Percentiles rank a stretch among this genome's conserved stretches.
Conservation (phyloP, 768 basidiomycete species). For the Auricularia heimuer region DNA sequence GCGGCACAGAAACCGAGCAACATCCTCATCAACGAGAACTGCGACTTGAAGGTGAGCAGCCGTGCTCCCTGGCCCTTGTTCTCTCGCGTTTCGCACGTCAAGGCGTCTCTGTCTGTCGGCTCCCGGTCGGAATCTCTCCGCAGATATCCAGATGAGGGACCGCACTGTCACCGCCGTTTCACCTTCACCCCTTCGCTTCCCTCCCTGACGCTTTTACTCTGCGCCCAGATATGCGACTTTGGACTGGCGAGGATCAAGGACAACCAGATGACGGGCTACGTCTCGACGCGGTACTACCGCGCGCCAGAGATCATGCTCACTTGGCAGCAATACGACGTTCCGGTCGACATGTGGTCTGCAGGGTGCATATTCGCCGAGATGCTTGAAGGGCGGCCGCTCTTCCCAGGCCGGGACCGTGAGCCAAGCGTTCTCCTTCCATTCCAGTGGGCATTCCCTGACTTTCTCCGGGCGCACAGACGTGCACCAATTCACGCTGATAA, state of each 20-base stretch:
- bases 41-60: constrained; percentile 62
- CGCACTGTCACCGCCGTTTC: too few relatives aligned
- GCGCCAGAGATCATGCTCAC: constrained; percentile 93
- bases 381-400: constrained; percentile 68
- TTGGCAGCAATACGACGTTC: constrained; percentile 99
- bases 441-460: not conserved
- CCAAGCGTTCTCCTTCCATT: constrained; percentile 16
- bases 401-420: constrained; percentile 93
- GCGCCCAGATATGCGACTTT: constrained; percentile 77
- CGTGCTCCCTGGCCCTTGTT: not conserved
- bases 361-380: constrained; percentile 74
- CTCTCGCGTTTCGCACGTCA: not conserved
- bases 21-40: constrained; percentile 78
- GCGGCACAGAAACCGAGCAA: constrained; percentile 62
- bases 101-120: too few relatives aligned
- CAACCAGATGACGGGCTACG: constrained; percentile 50
- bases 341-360: constrained; percentile 69
- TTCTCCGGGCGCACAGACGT: constrained; percentile 53
- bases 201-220: not conserved
- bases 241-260: constrained; percentile 71
- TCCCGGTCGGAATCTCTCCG: too few relatives aligned
- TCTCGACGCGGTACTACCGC: constrained; percentile 88
- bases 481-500: constrained; percentile 99
- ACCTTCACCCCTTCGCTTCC: too few relatives aligned
- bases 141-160: too few relatives aligned